Evolutionary conservation across 805 yeast genomes (phyloP).

Genomic region (Lipomyces sp.): DNA sequence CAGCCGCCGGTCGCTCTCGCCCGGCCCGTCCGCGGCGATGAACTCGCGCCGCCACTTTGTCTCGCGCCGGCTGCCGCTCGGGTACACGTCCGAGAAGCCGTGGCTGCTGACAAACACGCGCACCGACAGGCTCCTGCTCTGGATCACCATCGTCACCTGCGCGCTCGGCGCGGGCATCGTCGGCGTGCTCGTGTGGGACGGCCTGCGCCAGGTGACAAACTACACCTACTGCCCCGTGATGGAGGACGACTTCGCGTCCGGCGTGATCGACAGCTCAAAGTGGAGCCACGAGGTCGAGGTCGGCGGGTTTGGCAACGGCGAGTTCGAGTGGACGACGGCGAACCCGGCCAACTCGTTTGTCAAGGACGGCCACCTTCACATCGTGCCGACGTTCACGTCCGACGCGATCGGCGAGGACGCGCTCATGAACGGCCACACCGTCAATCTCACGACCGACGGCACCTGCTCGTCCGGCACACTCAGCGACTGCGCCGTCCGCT

Average conservation of each 20-base stretch:
- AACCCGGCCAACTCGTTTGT: constrained; percentile 14
- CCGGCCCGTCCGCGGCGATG: no score
- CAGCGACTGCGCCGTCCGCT: constrained; percentile 14
- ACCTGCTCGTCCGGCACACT: constrained; percentile 10
- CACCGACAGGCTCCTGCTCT: constrained; percentile 8
- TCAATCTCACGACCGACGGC: constrained; percentile 20
- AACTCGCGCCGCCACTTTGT: constrained; percentile 11
- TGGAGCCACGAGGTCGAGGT: constrained; percentile 22
- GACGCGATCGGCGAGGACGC: constrained; percentile 17
- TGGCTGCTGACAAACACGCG: constrained; percentile 15
- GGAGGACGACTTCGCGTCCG: constrained; percentile 8
- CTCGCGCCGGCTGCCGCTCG: constrained; percentile 22
- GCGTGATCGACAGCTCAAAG: not conserved
- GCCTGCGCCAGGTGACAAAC: constrained; percentile 15
- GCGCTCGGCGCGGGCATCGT: constrained; percentile 11
- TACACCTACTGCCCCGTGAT: constrained; percentile 17
- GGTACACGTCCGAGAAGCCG: constrained; percentile 21
- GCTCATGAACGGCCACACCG: constrained; percentile 23
- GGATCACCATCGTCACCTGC: constrained; percentile 4
- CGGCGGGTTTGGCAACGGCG: constrained; percentile 26
- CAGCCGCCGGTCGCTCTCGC: no score
- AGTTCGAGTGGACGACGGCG: constrained; percentile 23
- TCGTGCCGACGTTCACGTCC: constrained; percentile 23
- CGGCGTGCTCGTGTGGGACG: constrained; percentile 22
- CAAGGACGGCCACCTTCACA: constrained; percentile 16